Evolutionary conservation across 2,329 filamentous ascomycete genomes (phyloP), one percentile per base, ranked within the genome.

Genomic region (Penicillium sp.): DNA sequence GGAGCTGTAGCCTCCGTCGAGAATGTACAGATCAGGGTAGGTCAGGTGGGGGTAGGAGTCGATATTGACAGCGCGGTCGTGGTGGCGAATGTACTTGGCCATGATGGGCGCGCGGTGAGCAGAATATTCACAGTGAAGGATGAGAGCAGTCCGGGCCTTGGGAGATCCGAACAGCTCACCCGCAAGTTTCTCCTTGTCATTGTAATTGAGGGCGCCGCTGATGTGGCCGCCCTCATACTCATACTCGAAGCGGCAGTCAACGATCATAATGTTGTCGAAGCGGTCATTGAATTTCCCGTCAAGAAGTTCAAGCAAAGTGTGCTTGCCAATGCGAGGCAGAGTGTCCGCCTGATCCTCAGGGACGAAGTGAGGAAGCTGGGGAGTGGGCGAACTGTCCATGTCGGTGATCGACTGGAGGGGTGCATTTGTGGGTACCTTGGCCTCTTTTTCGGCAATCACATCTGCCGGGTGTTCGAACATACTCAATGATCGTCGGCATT

Each of bases 101-200:
- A 98, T 98, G 63, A 96, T 88, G 49, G 95, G 95, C 47, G 95
- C 95, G 62, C 95, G 91, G 75, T 98, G 94, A 40, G 92, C 94
- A 36, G 95, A 98, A 78, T 98, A 99, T 79, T 99, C 95, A 85
- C 95, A 99, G 79, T 99, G 95, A 69, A 99, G 91, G 66, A 99
- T 88, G 62, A 99, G 78, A 11, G 97, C 82, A 0, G 92, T 95
- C 66, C 87, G 89, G 51, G 88, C 85, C 49, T 85, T 79, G 69
- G 88, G 86, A 18, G 83, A 82, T 33, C 86, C 79, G 75, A 99
- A 96, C 50, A 99, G 85, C 66, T 93, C 87, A 56, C 82, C 82
- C 9, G 92, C 87, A 59, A 99, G 83, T 60, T 90, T 80, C 70
- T 99, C 94, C 78, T 97, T 97, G 80, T 97, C 92, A 78, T 96